Evolutionary conservation across 768 basidiomycete genomes (phyloP), one percentile per base, ranked within the genome.

Genomic region (Paxillus involutus): DNA sequence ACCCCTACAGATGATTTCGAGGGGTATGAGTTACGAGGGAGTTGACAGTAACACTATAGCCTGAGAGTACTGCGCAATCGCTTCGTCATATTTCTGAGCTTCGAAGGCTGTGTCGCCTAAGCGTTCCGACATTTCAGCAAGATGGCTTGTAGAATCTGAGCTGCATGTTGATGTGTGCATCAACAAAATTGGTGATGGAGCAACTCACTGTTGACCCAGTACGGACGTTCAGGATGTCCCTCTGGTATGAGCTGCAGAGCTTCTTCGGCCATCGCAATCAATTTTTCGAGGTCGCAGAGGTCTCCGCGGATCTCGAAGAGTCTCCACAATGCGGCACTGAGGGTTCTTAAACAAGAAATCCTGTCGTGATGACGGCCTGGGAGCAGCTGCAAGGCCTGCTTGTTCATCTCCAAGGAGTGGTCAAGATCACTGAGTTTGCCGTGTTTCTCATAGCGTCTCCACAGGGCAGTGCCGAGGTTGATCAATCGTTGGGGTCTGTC

Each of bases 381-480:
- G 30, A 17, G 14, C 14, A 45, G 30, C n/a, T 12, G 36, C 21
- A 21, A 5, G 3, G 55, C 13, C 17, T 48, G 37, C 9, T 41
- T 21, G 21, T 47, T 21, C 11, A 12, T 32, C 29, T 21, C 16
- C 16, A 49, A 19, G 6, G 46, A 37, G 37, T 11, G n/a, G 9
- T 56, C 45, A 21, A 53, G 51, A 32, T 44, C 51, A n/a, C 5
- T 5, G 11, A 10, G 3, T 11, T 55, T 6, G 6, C 6, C 6
- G 10, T 29, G 14, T 6, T 43, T 12, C 33, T 44, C 29, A n/a
- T 39, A 56, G 13, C 55, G 42, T 40, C 36, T 53, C n/a, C 16
- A 36, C 37, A 53, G 26, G 7, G 42, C 51, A 12, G 45, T 30
- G 24, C 51, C 30, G 9, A 56, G 42, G 21, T 56, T 56, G 14